phyloP scores from a whole-genome alignment of 2,329 filamentous ascomycete genomes.

The Aspergillus sp. region DNA sequence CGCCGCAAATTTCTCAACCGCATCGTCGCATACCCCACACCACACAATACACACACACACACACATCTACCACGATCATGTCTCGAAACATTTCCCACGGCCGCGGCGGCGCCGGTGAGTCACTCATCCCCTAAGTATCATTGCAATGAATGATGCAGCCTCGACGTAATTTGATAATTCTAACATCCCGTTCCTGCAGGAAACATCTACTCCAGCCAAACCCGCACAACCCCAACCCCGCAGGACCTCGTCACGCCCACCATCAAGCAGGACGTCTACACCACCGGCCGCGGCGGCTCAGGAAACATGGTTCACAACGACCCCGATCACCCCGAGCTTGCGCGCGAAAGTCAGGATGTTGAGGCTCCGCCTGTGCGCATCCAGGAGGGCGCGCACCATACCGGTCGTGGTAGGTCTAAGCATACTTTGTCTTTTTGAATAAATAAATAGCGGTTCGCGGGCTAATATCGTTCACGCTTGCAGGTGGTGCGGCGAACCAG shows the following conservation, averaged over 20 bases:
- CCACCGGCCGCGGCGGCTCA: slow-evolving; percentile 82
- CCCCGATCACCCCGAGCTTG: slow-evolving; percentile 62
- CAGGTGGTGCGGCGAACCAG: slow-evolving; percentile 39
- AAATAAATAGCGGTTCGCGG: too few relatives aligned
- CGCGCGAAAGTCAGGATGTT: slow-evolving; percentile 81
- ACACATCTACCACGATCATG: slow-evolving; percentile 14
- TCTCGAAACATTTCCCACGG: slow-evolving; percentile 60
- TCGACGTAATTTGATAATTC: too few relatives aligned
- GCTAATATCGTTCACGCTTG: background rate
- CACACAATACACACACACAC: background rate
- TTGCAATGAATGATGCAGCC: too few relatives aligned
- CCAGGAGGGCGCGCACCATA: slow-evolving; percentile 42
- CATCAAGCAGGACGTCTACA: slow-evolving; percentile 80
- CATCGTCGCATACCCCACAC: slow-evolving; percentile 1
- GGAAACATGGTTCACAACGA: slow-evolving; percentile 86
- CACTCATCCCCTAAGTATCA: background rate
- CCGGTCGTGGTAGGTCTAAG: slow-evolving; percentile 41
- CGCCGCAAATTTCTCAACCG: background rate
- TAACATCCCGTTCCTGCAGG: slow-evolving; percentile 36
- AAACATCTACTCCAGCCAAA: slow-evolving; percentile 62
- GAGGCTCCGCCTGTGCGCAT: slow-evolving; percentile 51
- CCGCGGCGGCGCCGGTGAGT: slow-evolving; percentile 69
- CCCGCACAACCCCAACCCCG: slow-evolving; percentile 52
- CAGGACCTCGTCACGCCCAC: slow-evolving; percentile 77
- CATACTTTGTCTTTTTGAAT: background rate